Evolutionary conservation across 495 filamentous ascomycete genomes (phyloP).

Genomic region (Annulohypoxylon bovei): DNA sequence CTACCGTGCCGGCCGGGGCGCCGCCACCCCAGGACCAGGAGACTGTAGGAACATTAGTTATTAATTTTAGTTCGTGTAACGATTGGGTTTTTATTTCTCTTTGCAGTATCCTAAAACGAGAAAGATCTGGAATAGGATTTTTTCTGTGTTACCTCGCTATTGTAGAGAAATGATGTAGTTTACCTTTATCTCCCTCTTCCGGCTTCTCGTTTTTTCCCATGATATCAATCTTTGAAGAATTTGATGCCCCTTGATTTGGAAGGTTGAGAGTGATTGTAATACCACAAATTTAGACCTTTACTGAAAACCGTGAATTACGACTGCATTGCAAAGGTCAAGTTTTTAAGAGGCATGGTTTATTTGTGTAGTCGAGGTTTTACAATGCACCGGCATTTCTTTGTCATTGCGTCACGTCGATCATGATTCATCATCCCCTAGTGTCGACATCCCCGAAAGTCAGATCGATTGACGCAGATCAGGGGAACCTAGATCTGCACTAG

Average conservation of each 20-base stretch:
- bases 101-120: neutral
- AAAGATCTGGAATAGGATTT: neutral
- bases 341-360: neutral
- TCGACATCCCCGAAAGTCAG: conserved; percentile 3
- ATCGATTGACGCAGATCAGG: conserved; percentile 1
- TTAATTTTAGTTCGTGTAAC: neutral
- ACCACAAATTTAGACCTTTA: too few species aligned
- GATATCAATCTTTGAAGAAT: neutral
- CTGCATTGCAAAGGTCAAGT: too few species aligned
- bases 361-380: neutral
- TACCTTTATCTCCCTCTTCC: conserved; percentile 44
- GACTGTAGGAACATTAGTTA: conserved; percentile 49
- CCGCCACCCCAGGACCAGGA: conserved; percentile 67
- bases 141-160: neutral
- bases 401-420: conserved; percentile 40
- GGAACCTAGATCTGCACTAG: conserved; percentile 1
- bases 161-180: neutral
- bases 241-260: neutral
- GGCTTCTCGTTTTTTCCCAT: conserved; percentile 22
- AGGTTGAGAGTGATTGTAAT: neutral
- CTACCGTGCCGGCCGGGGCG: conserved; percentile 63
- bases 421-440: conserved; percentile 42
- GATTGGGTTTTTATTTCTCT: too few species aligned
- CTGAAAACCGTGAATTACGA: too few species aligned
- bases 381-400: neutral